These are phyloP conservation scores for Galeopsis tetrahit DNA, from an alignment of 257 asterid species.

Conservation along the genomic window DNA sequence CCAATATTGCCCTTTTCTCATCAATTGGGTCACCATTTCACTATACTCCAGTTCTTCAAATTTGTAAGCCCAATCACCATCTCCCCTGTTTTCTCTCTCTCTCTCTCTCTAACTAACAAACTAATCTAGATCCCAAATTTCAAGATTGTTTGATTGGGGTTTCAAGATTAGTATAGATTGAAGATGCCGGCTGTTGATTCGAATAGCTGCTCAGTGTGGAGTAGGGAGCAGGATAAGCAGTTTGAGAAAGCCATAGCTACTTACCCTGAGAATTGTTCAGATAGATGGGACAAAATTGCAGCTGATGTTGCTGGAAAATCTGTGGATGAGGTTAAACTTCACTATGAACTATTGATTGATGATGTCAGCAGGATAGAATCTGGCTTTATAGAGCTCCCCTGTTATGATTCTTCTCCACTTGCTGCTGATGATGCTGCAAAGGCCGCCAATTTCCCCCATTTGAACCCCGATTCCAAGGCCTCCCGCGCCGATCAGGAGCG, in stretches of 20 bases:
- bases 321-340: constrained; percentile 66
- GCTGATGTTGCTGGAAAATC: constrained; percentile 82
- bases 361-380: constrained; percentile 79
- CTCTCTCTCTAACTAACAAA: not conserved
- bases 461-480: constrained; percentile 56
- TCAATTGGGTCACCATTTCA: constrained; percentile 53
- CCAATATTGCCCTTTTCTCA: constrained; percentile 45
- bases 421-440: constrained; percentile 57
- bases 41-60: constrained; percentile 45
- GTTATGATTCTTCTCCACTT: constrained; percentile 59
- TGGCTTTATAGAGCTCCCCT: constrained; percentile 74
- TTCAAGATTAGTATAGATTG: constrained; percentile 22
- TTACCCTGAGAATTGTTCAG: constrained; percentile 66
- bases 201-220: constrained; percentile 68
- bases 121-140: constrained; percentile 39
- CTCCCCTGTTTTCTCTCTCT: constrained; percentile 33
- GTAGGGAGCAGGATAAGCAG: constrained; percentile 77
- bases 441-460: constrained; percentile 47
- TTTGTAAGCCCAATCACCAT: constrained; percentile 39
- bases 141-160: constrained; percentile 24
- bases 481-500: constrained; percentile 84
- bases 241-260: constrained; percentile 84
- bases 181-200: constrained; percentile 76
- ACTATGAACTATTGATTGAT: constrained; percentile 77
- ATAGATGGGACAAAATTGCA: constrained; percentile 90